Base-by-base conservation (phyloP, 176 grass and related monocot species). In the Neostapfia colusana region DNA sequence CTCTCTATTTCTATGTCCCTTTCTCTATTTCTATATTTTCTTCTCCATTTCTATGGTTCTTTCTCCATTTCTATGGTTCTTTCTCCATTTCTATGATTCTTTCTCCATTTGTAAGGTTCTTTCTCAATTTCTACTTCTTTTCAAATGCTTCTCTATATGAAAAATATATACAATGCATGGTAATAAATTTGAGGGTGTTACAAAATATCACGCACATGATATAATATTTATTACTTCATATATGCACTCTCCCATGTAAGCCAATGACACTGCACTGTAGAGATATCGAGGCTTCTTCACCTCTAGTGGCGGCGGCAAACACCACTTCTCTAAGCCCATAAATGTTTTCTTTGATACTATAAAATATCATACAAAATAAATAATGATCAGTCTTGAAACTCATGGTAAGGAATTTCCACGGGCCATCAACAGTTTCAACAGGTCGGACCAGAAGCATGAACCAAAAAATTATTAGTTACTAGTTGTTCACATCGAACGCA, bases 211-310 rank as follows among this genome's bases (percentile, higher is more conserved):
- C 27, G 26, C 23, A 69, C 46, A 6, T n/a, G 20, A 45, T 27
- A 9, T 26, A 45, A 12, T 14, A 7, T 37, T 58, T 53, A 69
- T 74, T 23, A 97, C 95, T 90, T 97, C 95, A 82, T 97, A 97
- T 70, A 97, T 97, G 84, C 95, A 98, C 67, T 98, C 95, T 69
- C 95, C 95, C 80, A 98, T 85, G 81, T 98, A 94, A 17, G 91
- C 95, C n/a, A 97, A 61, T 7, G 95, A 92, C 7, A 81, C 91
- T 0, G 91, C 91, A 45, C 91, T 98, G 82, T 93, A 98, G 49
- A 89, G 90, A 0, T 91, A 98, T 10, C 84, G 84, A 1, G 95
- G 95, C 73, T 92, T 98, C 67, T 98, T 98, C 58, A 98, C 91
- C 77, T 82, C 79, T 4, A 84, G 91, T 0, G 95, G 84, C 6